These are phyloP conservation scores for Nannochloropsis salina DNA, from an alignment of 108 stramenopile species.

Conservation along the genomic window DNA sequence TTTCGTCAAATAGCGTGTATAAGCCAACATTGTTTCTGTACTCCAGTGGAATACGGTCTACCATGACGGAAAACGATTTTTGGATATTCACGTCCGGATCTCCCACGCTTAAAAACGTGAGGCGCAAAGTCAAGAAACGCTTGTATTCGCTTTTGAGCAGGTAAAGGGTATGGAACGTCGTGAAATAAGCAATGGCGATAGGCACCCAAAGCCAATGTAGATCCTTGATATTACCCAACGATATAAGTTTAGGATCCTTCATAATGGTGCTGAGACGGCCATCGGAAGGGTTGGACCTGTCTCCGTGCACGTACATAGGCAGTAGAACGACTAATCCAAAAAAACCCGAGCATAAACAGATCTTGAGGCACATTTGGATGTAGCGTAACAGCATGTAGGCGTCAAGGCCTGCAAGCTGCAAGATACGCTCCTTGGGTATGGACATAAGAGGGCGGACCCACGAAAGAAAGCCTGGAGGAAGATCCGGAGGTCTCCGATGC, in stretches of 20 bases:
- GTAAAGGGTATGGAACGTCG: conserved; percentile 20
- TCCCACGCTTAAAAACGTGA: conserved; percentile 16
- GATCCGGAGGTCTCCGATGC: conserved; percentile 24
- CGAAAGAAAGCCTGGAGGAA: not conserved
- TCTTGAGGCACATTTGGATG: conserved; percentile 22
- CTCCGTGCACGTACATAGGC: conserved; percentile 27
- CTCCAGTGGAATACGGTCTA: conserved; percentile 25
- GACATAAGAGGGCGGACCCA: conserved; percentile 18
- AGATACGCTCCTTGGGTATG: conserved; percentile 22
- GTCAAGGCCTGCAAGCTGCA: conserved; percentile 33
- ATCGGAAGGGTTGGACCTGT: not conserved
- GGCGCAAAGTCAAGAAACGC: conserved; percentile 23
- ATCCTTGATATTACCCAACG: not conserved
- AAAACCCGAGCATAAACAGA: conserved; percentile 23
- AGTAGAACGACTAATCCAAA: conserved; percentile 28
- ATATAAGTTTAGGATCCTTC: conserved; percentile 22
- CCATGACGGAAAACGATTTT: conserved; percentile 32
- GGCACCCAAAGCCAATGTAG: conserved; percentile 27
- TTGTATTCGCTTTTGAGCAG: conserved; percentile 29
- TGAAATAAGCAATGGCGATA: conserved; percentile 24
- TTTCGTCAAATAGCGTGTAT: conserved; percentile 22
- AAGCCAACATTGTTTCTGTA: not conserved
- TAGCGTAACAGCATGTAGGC: conserved; percentile 38
- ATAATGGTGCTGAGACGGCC: conserved; percentile 23
- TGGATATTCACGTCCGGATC: conserved; percentile 27